Base-by-base conservation (phyloP, 495 filamentous ascomycete genomes). In the Penicillium egyptiacum region DNA sequence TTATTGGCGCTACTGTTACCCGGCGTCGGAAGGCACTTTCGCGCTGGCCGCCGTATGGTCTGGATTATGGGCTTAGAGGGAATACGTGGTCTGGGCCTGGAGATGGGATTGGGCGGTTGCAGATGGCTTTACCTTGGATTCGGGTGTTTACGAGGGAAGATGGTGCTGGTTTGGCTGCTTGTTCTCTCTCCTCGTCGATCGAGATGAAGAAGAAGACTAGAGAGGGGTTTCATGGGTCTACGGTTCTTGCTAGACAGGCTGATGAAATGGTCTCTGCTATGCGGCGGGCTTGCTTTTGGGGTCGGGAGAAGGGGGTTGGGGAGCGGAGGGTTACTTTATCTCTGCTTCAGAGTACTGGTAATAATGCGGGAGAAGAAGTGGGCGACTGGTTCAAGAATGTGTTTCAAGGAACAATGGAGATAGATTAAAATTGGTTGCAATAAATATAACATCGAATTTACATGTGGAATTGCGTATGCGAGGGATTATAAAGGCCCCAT, bases 241-340 rank as follows among this genome's bases (percentile, higher is more conserved):
- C 62, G 0, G 61, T 78, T 17, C 62, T 76, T 39, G 59, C 58
- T 3, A 56, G 47, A 2, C 75, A 76, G 55, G 70, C 72, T 7
- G 58, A 63, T 28, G 74, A 76, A 39, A 76, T 78, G 72, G 70
- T 72, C 0, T 69, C 69, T 58, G 61, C 63, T 20, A 70, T 78
- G 74, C 70, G 65, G 3, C 56, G 68, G 30, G 74, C 75, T 4
- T 78, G 75, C 55, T 76, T 78, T 50, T 78, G 65, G 63, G 75
- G 71, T 7, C 54, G 62, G 14, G 72, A 76, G 51, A 75, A 69
- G 40, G 69, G 71, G 0, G 62, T 69, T 47, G 71, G 61, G 2
- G 70, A 75, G 50, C 49, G 65, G 23, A 67, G 67, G 31, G 75
- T 75, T 17, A 60, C 60, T 39, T 48, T 67, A 10, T 57, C 60